A percentile compares a stretch with the other conserved stretches of the same genome.
Conservation (phyloP, 2,329 filamentous ascomycete genomes). For the Aspergillus aculeatus region DNA sequence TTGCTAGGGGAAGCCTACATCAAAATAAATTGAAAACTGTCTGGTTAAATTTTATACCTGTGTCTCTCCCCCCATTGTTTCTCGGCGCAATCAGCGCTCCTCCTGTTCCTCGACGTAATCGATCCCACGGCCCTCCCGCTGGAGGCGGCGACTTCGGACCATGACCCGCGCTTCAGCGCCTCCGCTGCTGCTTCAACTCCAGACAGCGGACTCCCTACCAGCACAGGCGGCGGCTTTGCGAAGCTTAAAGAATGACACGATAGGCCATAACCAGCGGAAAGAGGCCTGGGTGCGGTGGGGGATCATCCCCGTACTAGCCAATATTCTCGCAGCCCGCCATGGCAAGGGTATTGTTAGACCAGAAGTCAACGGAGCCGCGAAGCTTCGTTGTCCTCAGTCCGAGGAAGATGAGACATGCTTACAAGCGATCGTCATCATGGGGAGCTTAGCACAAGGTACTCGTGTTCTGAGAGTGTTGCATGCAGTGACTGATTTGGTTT, state of each 20-base stretch:
- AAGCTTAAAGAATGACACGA: conserved; percentile 80
- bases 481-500: conserved; percentile 19
- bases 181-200: conserved; percentile 58
- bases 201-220: conserved; percentile 49
- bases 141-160: conserved; percentile 35
- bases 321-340: conserved; percentile 48
- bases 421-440: conserved; percentile 80
- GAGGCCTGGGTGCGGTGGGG: conserved; percentile 72
- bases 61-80: neutral
- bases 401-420: conserved; percentile 68
- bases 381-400: conserved; percentile 38
- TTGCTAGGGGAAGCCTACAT: neutral
- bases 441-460: conserved; percentile 78
- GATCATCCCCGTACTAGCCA: conserved; percentile 55
- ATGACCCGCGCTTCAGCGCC: conserved; percentile 58
- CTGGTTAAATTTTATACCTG: neutral
- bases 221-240: conserved; percentile 59
- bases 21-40: neutral
- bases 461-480: neutral
- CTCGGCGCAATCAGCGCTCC: neutral
- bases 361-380: conserved; percentile 29
- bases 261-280: conserved; percentile 86
- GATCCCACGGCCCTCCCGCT: conserved; percentile 16
- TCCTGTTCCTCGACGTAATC: conserved; percentile 3
- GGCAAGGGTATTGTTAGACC: conserved; percentile 30